Conservation (phyloP, 176 grass and related monocot species). For the Paspalum notatum region DNA sequence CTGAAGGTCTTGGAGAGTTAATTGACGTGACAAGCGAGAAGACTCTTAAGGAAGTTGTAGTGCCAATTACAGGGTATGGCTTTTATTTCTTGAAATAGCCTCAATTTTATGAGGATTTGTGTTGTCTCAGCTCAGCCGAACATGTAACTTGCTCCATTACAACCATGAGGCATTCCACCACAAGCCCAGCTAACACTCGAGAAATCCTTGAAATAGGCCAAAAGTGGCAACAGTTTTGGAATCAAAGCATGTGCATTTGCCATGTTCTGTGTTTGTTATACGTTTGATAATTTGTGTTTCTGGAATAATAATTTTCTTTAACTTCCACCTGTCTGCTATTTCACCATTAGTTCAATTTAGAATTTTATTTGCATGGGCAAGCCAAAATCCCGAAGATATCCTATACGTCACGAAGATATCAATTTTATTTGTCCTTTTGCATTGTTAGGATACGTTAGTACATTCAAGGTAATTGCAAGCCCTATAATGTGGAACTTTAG, state of each 20-base stretch:
- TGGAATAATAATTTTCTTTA: neutral
- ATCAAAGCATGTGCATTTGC: neutral
- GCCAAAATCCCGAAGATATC: neutral
- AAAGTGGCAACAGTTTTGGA: neutral
- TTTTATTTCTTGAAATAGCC: constrained; percentile 39
- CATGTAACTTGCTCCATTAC: constrained; percentile 2
- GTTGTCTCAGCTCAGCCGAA: neutral
- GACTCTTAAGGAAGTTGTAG: constrained; percentile 91
- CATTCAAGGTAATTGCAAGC: neutral
- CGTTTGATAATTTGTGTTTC: constrained; percentile 2
- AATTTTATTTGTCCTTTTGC: neutral
- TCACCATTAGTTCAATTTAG: neutral
- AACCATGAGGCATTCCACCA: neutral
- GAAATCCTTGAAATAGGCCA: neutral
- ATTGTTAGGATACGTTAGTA: neutral
- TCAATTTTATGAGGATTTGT: neutral
- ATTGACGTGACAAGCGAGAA: constrained; percentile 92
- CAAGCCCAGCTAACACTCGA: neutral
- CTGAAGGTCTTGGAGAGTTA: constrained; percentile 92
- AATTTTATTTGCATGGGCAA: constrained; percentile 12
- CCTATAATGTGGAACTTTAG: neutral
- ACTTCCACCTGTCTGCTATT: neutral
- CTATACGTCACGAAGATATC: neutral
- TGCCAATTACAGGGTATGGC: constrained; percentile 91
- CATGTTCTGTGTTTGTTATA: neutral